A percentile compares a stretch with the other conserved stretches of the same genome.
These are phyloP conservation scores for Fusarium bulbicola DNA, from an alignment of 2,329 filamentous ascomycete genomes.

Conservation along the genomic window DNA sequence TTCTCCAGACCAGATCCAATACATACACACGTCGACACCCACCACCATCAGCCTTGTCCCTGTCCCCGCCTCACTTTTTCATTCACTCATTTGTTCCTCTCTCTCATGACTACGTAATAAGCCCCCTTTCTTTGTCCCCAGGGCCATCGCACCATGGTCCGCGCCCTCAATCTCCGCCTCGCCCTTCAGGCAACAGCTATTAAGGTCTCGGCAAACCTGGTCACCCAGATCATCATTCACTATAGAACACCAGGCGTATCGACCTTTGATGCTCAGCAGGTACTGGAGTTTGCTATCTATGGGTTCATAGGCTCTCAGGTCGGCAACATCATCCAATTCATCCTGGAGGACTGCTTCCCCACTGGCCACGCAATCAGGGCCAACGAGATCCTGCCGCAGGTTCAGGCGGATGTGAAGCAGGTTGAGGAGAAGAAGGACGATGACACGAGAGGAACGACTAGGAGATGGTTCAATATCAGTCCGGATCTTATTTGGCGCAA, in stretches of 20 bases:
- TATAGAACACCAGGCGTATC: constrained; percentile 27
- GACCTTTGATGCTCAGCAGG: constrained; percentile 47
- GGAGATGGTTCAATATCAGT: constrained; percentile 31
- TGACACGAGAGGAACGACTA: constrained; percentile 11
- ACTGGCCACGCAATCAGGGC: constrained; percentile 37
- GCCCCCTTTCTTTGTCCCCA: not conserved
- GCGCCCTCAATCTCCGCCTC: constrained; percentile 42
- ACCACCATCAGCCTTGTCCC: not conserved
- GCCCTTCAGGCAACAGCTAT: constrained; percentile 43
- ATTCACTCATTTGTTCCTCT: not conserved
- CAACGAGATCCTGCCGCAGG: constrained; percentile 33
- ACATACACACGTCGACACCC: not conserved
- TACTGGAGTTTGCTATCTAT: constrained; percentile 49
- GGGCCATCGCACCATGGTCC: constrained; percentile 33
- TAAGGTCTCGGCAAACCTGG: constrained; percentile 46
- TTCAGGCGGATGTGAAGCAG: constrained; percentile 26
- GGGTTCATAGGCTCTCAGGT: constrained; percentile 49
- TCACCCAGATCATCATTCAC: constrained; percentile 42
- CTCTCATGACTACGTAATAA: constrained; percentile 20
- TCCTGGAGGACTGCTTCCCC: constrained; percentile 49
- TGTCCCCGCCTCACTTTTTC: not conserved
- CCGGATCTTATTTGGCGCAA: constrained; percentile 48
- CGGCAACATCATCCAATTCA: constrained; percentile 48
- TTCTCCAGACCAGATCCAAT: constrained; percentile 18
- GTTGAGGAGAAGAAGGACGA: constrained; percentile 40